Base-by-base conservation (phyloP, 371 early-diverging fungal genomes). In the Sporodiniella umbellata region DNA sequence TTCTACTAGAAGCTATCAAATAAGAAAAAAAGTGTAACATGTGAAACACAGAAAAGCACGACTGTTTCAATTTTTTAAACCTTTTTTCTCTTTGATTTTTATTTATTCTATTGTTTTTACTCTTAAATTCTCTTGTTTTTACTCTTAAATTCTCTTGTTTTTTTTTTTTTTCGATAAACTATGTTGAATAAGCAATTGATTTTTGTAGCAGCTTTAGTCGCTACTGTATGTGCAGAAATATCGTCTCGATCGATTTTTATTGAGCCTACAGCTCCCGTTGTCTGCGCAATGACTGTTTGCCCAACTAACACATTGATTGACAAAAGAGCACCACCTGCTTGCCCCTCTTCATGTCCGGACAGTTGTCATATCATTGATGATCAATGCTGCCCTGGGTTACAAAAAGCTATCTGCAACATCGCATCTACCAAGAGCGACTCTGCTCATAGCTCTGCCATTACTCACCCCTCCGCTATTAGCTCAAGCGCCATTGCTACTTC, bases 371-470 rank as follows among this genome's bases (percentile, higher is more conserved):
- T 61, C 5, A 45, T 61, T 22, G 56, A 61, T 18, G 53, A 61
- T 53, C 28, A 40, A 8, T 61, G 62, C 12, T 61, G 62, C 42
- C 62, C 62, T 30, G 62, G 62, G 22, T 14, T 17, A 8, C 38
- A 56, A 40, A 56, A 61, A 21, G 53, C 53, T 45, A 33, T 61
- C 3, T 61, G 30, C 30, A 28, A 28, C 30, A 28, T 28, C 30
- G 30, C n/a, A n/a, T n/a, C n/a, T n/a, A n/a, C n/a, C n/a, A n/a
- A n/a, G n/a, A n/a, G n/a, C n/a, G n/a, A n/a, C n/a, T n/a, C n/a
- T n/a, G n/a, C n/a, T n/a, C n/a, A n/a, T n/a, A n/a, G n/a, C n/a
- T n/a, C n/a, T n/a, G n/a, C n/a, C n/a, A n/a, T n/a, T n/a, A n/a
- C n/a, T n/a, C n/a, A n/a, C n/a, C n/a, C n/a, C n/a, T n/a, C n/a